Evolutionary conservation across 805 yeast genomes (phyloP), one percentile per base, ranked within the genome.

Genomic region (Wickerhamomyces silvicola): DNA sequence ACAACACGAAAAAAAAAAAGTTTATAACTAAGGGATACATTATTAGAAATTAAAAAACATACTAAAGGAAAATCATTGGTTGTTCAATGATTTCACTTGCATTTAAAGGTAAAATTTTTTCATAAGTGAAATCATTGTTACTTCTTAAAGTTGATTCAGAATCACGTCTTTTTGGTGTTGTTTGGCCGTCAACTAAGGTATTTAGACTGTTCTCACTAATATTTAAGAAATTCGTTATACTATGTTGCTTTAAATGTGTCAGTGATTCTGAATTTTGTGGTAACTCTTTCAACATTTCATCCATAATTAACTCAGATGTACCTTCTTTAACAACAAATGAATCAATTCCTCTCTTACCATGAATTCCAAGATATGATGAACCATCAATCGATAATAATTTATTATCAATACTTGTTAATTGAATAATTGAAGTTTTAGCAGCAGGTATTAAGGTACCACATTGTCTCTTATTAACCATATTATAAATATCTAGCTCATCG

Each of bases 381-480:
- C 69, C 67, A 48, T 77, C 83, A 28, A 77, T 62, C 33, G 77
- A 70, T 14, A 76, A 40, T 3, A 77, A 54, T 35, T 60, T 65
- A 15, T 54, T 55, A 24, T 38, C 44, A 11, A 65, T 46, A 2
- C 67, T 55, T n/a, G 65, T 57, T 58, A 76, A 51, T 16, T 60
- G 64, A 12, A 71, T 56, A 12, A 77, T 69, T 10, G 62, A 58
- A 22, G 67, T 62, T 43, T 72, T 69, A 22, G 80, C 70, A 2
- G 78, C 79, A 0, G 79, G 78, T n/a, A 75, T 62, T n/a, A 64
- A 38, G 0, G 80, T 75, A 9, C 81, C 82, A 52, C 81, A 74
- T 51, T 73, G 77, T 43, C 75, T 58, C 40, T 68, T 66, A 28
- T 45, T 48, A 10, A 57, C 41, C 3, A 48, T 42, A 8, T 54